phyloP scores from a whole-genome alignment of 2,329 filamentous ascomycete genomes.

The Colletotrichum sp. region DNA sequence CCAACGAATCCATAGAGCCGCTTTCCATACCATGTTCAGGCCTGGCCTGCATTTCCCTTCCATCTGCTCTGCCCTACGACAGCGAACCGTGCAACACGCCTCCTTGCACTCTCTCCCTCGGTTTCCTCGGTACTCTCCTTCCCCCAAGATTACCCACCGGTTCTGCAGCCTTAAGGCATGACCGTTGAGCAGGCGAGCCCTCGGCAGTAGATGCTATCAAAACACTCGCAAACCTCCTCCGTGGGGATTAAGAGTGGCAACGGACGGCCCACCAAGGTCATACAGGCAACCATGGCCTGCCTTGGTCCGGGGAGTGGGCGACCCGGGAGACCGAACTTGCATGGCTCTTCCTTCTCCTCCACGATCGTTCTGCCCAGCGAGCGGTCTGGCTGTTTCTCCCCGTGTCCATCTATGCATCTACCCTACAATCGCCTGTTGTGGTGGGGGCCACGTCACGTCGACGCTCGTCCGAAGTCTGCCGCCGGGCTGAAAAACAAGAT shows the following conservation, averaged over 20 bases:
- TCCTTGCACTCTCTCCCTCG: neutral
- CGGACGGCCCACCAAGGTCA: neutral
- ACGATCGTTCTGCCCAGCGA: neutral
- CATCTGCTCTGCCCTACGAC: neutral
- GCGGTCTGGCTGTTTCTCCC: neutral
- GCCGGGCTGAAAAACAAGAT: neutral
- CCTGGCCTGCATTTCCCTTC: neutral
- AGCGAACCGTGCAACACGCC: neutral
- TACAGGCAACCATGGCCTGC: neutral
- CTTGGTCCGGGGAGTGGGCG: neutral
- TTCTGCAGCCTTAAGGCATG: neutral
- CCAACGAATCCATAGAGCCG: neutral
- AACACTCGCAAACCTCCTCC: neutral
- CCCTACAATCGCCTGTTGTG: neutral
- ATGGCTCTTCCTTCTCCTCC: neutral
- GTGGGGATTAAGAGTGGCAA: neutral
- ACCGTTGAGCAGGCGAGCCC: neutral
- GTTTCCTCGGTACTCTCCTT: neutral
- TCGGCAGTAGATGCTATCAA: neutral
- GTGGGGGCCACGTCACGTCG: neutral
- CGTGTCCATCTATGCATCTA: neutral
- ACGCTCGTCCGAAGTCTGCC: neutral
- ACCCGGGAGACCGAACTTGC: neutral
- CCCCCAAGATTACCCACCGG: neutral
- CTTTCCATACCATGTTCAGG: neutral